Evolutionary conservation across 306 rosid species (phyloP).

Genomic region (Casuarina equisetifolia): DNA sequence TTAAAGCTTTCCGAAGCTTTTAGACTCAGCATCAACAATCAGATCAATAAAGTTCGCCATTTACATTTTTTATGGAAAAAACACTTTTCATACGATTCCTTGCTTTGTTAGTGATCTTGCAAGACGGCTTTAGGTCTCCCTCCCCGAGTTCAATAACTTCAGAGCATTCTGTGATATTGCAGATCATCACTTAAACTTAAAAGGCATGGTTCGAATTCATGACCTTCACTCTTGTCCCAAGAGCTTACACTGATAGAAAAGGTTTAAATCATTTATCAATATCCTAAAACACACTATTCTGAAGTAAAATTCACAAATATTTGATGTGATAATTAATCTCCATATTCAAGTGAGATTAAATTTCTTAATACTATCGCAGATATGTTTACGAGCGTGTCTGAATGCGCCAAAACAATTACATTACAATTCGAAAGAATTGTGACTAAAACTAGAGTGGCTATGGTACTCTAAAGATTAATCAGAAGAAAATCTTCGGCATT

Average conservation of each 20-base stretch:
- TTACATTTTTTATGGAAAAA: neutral
- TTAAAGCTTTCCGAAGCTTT: neutral
- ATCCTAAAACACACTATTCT: too few relatives aligned
- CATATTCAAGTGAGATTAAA: neutral
- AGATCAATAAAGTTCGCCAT: neutral
- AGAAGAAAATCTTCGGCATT: neutral
- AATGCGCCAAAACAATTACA: neutral
- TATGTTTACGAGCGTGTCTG: neutral
- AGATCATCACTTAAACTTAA: too few relatives aligned
- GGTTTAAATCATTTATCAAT: too few relatives aligned
- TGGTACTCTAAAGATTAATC: neutral
- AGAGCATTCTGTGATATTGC: neutral
- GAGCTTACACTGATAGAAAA: too few relatives aligned
- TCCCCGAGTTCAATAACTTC: neutral
- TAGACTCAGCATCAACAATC: neutral
- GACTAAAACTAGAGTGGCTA: neutral
- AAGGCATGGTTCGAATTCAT: too few relatives aligned
- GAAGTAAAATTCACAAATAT: too few relatives aligned
- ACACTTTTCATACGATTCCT: neutral
- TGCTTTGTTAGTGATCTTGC: neutral
- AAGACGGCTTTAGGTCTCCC: neutral
- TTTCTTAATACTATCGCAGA: neutral
- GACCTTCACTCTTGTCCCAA: too few relatives aligned
- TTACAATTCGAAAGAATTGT: neutral
- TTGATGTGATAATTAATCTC: neutral